phyloP scores from a whole-genome alignment of 2,329 filamentous ascomycete genomes.

The Hypoxylon sp. region DNA sequence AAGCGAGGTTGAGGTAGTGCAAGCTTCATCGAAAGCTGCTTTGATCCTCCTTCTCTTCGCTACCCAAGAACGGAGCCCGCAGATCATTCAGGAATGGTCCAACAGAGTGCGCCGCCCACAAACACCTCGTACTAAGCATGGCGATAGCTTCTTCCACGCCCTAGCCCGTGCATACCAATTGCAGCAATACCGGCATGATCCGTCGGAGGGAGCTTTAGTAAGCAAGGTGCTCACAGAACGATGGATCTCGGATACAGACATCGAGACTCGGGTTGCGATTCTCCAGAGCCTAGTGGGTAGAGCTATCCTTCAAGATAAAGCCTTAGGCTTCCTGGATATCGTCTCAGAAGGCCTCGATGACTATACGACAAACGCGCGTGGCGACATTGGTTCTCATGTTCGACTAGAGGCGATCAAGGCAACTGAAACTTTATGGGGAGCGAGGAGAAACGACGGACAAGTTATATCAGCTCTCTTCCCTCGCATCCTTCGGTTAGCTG shows the following conservation, averaged over 20 bases:
- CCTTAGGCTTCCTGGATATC: conserved; percentile 61
- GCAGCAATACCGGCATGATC: conserved; percentile 50
- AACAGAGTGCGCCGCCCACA: conserved; percentile 57
- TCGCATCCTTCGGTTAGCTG: conserved; percentile 76
- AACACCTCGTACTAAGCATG: conserved; percentile 57
- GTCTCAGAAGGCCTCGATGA: conserved; percentile 79
- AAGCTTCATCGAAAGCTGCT: conserved; percentile 66
- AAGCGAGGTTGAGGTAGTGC: conserved; percentile 66
- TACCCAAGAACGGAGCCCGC: conserved; percentile 54
- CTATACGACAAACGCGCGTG: conserved; percentile 90
- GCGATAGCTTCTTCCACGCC: conserved; percentile 68
- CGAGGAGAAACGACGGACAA: conserved; percentile 33
- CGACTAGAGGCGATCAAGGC: conserved; percentile 85
- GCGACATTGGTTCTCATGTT: conserved; percentile 91
- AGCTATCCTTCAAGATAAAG: conserved; percentile 60
- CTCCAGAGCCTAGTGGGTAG: conserved; percentile 68
- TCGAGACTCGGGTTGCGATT: conserved; percentile 70
- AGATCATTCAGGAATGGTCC: conserved; percentile 64
- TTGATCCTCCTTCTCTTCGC: conserved; percentile 66
- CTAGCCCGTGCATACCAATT: conserved; percentile 67
- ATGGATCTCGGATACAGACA: conserved; percentile 66
- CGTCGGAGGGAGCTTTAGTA: conserved; percentile 48
- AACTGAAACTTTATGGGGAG: conserved; percentile 73
- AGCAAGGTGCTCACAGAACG: conserved; percentile 64
- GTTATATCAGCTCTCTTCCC: conserved; percentile 62